phyloP scores from a whole-genome alignment of 2,329 filamentous ascomycete species.

The Phialocephala subalpina region DNA sequence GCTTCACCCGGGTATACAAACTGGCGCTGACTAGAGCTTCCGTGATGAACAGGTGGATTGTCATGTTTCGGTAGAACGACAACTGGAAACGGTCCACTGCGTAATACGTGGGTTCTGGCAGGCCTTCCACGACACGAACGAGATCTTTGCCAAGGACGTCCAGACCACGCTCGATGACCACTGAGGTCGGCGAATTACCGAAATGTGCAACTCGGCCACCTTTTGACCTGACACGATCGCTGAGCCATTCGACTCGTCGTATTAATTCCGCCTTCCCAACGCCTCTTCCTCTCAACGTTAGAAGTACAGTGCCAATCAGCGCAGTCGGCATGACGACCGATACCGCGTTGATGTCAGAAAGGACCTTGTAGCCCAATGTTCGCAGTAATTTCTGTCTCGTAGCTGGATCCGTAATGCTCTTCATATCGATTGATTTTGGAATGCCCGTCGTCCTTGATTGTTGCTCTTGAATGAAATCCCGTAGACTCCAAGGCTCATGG shows the following conservation, averaged over 20 bases:
- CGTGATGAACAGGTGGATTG: constrained; percentile 95
- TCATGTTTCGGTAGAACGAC: constrained; percentile 99
- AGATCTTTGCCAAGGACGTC: constrained; percentile 91
- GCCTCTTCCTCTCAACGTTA: constrained; percentile 90
- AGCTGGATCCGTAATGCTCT: constrained; percentile 49
- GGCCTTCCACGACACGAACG: constrained; percentile 78
- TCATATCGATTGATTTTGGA: constrained; percentile 55
- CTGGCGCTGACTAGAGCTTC: constrained; percentile 90
- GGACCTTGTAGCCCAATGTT: constrained; percentile 89
- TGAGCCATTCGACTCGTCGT: constrained; percentile 90
- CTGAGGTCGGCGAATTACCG: constrained; percentile 77
- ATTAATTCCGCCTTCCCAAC: constrained; percentile 88
- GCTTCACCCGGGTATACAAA: constrained; percentile 91
- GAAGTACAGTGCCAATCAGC: constrained; percentile 89
- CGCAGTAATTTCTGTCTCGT: constrained; percentile 73
- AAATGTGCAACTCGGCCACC: constrained; percentile 95
- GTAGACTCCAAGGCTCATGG: constrained; percentile 93
- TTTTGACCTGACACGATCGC: constrained; percentile 80
- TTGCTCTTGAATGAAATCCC: constrained; percentile 82
- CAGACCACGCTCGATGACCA: constrained; percentile 87
- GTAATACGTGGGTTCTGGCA: constrained; percentile 92
- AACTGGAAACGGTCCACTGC: constrained; percentile 96
- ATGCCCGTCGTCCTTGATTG: constrained; percentile 63
- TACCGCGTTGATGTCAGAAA: constrained; percentile 93
- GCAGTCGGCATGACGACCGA: constrained; percentile 99